Evolutionary conservation across 148 eudicot genomes (phyloP), one percentile per base, ranked within the genome.

Genomic region (Rhododendron kiyosumense): DNA sequence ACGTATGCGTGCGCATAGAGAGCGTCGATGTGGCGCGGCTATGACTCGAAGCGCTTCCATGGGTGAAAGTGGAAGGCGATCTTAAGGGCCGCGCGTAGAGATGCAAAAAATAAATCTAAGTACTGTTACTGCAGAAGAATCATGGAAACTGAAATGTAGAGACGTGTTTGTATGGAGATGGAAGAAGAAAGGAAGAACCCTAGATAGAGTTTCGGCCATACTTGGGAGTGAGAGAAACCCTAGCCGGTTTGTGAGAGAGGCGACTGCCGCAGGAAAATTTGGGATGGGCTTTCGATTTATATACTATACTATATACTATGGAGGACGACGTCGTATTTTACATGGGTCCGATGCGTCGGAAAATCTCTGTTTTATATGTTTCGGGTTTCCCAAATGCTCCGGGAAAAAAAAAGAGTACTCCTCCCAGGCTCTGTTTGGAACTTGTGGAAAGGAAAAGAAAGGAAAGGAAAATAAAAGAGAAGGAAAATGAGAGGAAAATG

Each of bases 31-130:
- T 94, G 73, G 94, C 95, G 96, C 94, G 81, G 97, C 98, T 93
- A 95, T 95, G 97, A 93, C 98, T 94, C 97, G 88, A 95, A 90
- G 93, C 96, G 95, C 95, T 95, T 95, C 95, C 96, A 95, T 93
- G 69, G 26, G 4, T 84, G 82, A 65, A 7, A 82, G n/a, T 85
- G 94, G 94, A 95, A 94, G 98, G 94, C 96, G 95, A 93, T 94
- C 95, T 93, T 95, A 95, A 95, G 96, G 98, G 98, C 95, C 81
- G 92, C 96, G 92, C 96, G 48, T 81, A 46, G 3, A 46, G n/a
- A 84, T 73, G 36, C 28, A 28, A 32, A 69, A 84, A 73, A 34
- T 30, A 48, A 34, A 45, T 1, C 49, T 1, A 46, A 46, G 49
- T 10, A 46, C 71, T n/a, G 26, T 26, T 46, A 81, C 54, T 38